Evolutionary conservation across 2,329 filamentous ascomycete genomes (phyloP), one percentile per base, ranked within the genome.

Genomic region (Myriosclerotinia duriaeana): DNA sequence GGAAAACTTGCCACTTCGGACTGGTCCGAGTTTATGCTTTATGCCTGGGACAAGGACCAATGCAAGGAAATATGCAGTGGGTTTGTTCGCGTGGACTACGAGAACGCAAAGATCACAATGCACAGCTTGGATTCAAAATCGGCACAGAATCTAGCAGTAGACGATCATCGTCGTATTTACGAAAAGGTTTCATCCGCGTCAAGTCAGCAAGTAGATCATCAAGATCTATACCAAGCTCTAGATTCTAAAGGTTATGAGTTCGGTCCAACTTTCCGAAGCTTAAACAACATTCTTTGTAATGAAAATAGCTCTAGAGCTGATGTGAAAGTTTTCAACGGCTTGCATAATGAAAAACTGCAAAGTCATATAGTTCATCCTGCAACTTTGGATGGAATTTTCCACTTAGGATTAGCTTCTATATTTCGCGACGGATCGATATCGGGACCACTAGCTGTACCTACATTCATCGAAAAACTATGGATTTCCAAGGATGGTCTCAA

Each of bases 251-350:
- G 83, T 0, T 80, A 83, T 9, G 52, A 20, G 30, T 53, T 53
- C 66, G 83, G 83, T 0, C 74, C 79, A 1, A 77, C 78, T 0
- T 85, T 85, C 42, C 26, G 78, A 5, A 61, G 55, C 46, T 26
- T 69, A 15, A 56, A 53, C 38, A 42, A 64, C 38, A 50, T 67
- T 42, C 26, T 26, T 11, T 42, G 54, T 15, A 59, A 62, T 40
- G 46, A 56, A 12, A 15, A 15, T 52, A 11, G 22, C 4, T 52
- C 74, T 34, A 69, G 71, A 34, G 75, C 72, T 8, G 67, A 65
- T 12, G 70, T 77, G 3, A 14, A 52, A n/a, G 40, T 48, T 17
- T 60, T 46, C 7, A 6, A 52, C 5, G 26, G 44, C 26, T n/a
- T 61, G 34, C 2, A 20, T 36, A 14, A 46, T 52, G 46, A 48